These are phyloP conservation scores for Oryza coarctata DNA, from an alignment of 176 grass and related monocot species.

Conservation along the genomic window DNA sequence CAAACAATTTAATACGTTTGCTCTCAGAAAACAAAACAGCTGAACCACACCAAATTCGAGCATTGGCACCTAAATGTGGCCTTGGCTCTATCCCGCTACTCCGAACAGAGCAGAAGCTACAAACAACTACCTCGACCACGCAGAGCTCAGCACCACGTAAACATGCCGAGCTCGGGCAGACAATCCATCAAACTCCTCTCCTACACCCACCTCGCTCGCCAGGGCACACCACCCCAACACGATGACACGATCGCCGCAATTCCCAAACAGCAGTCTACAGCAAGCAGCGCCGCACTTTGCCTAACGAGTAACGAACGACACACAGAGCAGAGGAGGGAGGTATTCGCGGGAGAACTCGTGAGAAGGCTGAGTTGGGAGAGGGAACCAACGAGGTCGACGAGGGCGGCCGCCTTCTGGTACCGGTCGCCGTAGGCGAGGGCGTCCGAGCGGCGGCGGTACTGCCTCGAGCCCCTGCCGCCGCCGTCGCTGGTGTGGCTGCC, in stretches of 20 bases:
- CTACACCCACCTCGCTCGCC: not conserved
- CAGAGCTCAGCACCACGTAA: not conserved
- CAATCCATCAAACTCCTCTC: conserved; percentile 19
- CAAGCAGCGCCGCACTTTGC: not conserved
- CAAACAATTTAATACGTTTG: not conserved
- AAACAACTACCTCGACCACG: not conserved
- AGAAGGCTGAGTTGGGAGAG: not conserved
- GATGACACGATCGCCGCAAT: not conserved
- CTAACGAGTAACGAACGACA: not conserved
- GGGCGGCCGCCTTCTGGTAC: conserved; percentile 98
- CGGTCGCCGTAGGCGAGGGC: conserved; percentile 77
- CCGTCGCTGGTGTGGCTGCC: not conserved
- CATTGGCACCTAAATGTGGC: conserved; percentile 14
- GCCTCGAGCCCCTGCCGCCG: conserved; percentile 34
- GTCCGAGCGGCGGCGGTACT: conserved; percentile 51
- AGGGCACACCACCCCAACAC: not conserved
- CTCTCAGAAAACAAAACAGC: not conserved
- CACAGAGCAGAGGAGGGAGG: not conserved
- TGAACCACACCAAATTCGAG: not conserved
- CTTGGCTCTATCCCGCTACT: not conserved
- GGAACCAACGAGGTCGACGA: conserved; percentile 83
- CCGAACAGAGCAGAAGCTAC: not conserved
- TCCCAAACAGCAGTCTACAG: not conserved
- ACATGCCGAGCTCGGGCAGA: not conserved
- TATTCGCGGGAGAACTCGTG: not conserved